Percentiles rank a stretch among this genome's conserved stretches.
phyloP scores from a whole-genome alignment of 78 protist species.

The Guillardia theta region DNA sequence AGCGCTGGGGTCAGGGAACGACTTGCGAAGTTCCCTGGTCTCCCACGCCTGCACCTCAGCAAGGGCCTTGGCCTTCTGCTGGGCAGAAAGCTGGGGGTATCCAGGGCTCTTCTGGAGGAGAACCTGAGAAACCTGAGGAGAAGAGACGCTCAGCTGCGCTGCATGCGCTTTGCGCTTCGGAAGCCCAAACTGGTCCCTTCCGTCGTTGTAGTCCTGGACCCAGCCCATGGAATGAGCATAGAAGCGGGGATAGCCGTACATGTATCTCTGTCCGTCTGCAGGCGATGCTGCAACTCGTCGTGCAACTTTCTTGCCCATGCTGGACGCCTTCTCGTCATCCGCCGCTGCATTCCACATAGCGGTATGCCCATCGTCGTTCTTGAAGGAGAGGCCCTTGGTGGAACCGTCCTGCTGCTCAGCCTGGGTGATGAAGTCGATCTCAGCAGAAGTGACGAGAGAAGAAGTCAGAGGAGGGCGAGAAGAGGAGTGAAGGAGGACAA shows the following conservation, averaged over 20 bases:
- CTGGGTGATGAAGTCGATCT: background rate
- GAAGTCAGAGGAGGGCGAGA: too few relatives aligned
- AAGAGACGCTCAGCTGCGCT: background rate
- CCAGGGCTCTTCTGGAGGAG: background rate
- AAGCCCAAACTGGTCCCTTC: background rate
- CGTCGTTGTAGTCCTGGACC: background rate
- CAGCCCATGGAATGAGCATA: background rate
- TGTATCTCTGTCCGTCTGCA: background rate
- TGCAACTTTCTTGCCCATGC: background rate
- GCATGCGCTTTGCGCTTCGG: background rate
- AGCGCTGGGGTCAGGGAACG: background rate
- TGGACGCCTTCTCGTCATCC: background rate
- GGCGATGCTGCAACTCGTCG: background rate
- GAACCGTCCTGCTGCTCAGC: background rate
- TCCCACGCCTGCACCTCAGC: background rate
- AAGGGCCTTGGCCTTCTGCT: background rate
- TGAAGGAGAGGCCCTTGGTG: background rate
- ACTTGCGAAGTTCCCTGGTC: background rate
- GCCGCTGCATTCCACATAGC: background rate
- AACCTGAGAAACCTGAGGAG: too few relatives aligned
- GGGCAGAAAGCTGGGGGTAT: background rate
- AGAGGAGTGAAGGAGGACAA: too few relatives aligned
- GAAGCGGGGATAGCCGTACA: conserved; percentile 6
- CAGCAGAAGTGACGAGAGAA: background rate
- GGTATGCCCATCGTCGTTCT: conserved; percentile 8